These are phyloP conservation scores for Phlebiopsis flavidoalba DNA, from an alignment of 768 basidiomycete species.

Conservation along the genomic window DNA sequence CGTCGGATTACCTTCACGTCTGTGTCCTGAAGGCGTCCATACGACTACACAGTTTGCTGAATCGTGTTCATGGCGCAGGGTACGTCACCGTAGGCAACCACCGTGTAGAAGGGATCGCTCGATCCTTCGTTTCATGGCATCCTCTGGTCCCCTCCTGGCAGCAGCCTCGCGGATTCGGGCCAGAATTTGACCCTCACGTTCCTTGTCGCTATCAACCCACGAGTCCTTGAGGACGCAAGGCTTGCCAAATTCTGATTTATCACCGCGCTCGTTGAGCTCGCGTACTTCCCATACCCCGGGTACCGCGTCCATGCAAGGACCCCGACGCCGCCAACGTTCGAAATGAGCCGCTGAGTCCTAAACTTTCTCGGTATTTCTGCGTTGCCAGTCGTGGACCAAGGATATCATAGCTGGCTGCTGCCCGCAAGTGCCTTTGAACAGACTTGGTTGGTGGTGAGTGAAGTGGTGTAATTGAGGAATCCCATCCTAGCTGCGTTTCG, in stretches of 20 bases:
- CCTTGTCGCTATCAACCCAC: conserved; percentile 10
- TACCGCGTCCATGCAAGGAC: conserved; percentile 7
- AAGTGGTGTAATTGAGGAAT: background rate
- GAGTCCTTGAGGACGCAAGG: conserved; percentile 7
- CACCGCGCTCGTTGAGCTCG: background rate
- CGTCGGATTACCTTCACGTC: too few species aligned
- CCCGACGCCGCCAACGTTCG: conserved; percentile 9
- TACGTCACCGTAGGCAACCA: background rate
- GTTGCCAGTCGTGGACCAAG: too few species aligned
- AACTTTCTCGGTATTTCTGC: background rate
- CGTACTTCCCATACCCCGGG: conserved; percentile 11
- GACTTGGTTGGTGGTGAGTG: background rate
- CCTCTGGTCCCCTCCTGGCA: background rate
- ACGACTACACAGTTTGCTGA: too few species aligned
- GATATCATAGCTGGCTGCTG: too few species aligned
- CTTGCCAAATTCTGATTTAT: background rate
- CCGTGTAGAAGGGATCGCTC: background rate
- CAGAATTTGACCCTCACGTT: background rate
- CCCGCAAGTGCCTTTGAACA: too few species aligned
- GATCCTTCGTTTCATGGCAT: background rate
- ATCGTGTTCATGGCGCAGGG: too few species aligned
- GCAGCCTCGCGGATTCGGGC: background rate
- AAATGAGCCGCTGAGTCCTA: conserved; percentile 3
- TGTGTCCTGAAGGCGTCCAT: too few species aligned
- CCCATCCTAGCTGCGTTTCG: background rate